Base-by-base conservation (phyloP, 805 yeast species). In the Barnettozyma wickerhamii region DNA sequence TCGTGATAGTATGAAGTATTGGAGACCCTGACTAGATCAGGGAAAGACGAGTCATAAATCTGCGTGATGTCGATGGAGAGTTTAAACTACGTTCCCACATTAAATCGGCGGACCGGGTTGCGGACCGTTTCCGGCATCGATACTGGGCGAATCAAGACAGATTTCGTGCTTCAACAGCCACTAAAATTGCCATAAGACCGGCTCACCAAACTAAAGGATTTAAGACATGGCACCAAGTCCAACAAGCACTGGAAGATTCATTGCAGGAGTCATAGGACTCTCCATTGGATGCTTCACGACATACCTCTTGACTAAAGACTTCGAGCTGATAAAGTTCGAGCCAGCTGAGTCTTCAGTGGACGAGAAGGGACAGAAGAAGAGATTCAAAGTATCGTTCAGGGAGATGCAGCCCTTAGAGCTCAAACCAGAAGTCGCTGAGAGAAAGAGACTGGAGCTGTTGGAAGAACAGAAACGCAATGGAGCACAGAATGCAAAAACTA, bases 371-470 rank as follows among this genome's bases (percentile, higher is more conserved):
- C 64, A 65, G 31, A 61, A 55, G 30, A 48, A 49, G 29, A 63
- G 67, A 7, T 56, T 69, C 39, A 62, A 46, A 30, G 58, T 71
- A 10, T 50, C 54, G 12, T 62, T 65, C 37, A 55, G 61, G 20
- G 65, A 64, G 29, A 62, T 64, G 38, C 60, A 61, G 17, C 71
- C 72, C 0, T 43, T 70, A 19, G 63, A 66, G 35, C 48, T 69
- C 42, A 69, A 63, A 32, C 65, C 68, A 0, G 66, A 62, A 30
- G 66, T 46, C 0, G 30, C 21, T 3, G 53, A 41, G 12, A 41
- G 37, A 32, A 30, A 37, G 13, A 23, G 30, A 15, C 28, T 12
- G 10, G 35, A 48, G 26, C 27, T 35, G 5, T n/a, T 26, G 14
- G 13, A 19, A 9, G 21, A 27, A 27, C n/a, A 19, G 29, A 31